Conservation (phyloP, 192 early-diverging fungal species). For the Podochytrium sp. region DNA sequence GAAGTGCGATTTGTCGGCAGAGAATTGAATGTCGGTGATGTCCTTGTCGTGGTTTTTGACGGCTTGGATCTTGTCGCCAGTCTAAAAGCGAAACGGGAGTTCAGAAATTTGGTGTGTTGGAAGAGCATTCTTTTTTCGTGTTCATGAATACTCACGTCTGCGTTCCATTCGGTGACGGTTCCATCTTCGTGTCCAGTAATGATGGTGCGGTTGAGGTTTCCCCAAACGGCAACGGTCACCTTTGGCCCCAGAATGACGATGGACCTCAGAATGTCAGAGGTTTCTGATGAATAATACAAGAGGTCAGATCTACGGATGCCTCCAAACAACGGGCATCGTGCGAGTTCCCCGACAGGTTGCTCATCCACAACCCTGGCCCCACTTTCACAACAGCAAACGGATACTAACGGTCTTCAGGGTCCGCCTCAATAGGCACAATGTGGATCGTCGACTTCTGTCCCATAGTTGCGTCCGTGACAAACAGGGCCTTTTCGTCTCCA, state of each 20-base stretch:
- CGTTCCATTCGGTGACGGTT: conserved; percentile 84
- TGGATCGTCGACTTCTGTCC: conserved; percentile 85
- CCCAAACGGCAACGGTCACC: conserved; percentile 92
- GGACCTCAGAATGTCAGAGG: conserved; percentile 73
- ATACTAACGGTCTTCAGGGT: conserved; percentile 62
- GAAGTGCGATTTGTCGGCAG: conserved; percentile 86
- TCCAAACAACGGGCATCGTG: background rate
- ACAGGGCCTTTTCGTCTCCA: conserved; percentile 84
- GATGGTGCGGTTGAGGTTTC: conserved; percentile 89
- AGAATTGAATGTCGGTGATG: conserved; percentile 94
- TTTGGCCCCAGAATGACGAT: conserved; percentile 79
- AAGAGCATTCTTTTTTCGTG: background rate
- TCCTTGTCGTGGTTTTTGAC: conserved; percentile 68
- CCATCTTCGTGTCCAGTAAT: conserved; percentile 95
- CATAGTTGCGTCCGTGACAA: conserved; percentile 97
- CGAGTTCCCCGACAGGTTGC: background rate
- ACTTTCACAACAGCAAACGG: conserved; percentile 7
- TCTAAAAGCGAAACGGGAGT: conserved; percentile 38
- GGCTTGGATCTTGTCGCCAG: conserved; percentile 69
- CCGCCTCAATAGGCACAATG: conserved; percentile 76
- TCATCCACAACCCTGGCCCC: background rate
- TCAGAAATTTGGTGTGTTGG: background rate
- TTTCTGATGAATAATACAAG: conserved; percentile 55
- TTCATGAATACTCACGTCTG: conserved; percentile 55
- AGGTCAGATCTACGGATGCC: no score